These are phyloP conservation scores for Nitzschia palea DNA, from an alignment of 108 stramenopile species.

Conservation along the genomic window DNA sequence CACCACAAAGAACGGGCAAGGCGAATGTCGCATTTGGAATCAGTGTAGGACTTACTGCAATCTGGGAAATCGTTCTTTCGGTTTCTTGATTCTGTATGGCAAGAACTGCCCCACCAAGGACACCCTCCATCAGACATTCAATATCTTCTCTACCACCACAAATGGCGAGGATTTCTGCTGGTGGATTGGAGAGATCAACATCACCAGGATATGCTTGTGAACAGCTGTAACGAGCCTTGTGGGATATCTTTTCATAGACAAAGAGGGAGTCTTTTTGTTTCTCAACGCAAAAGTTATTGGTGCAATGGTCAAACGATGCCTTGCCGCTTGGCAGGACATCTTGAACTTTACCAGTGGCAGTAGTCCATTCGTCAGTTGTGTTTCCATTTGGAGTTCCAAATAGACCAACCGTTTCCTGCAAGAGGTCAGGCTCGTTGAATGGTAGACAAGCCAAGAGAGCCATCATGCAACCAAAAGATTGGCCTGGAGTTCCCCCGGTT, in stretches of 20 bases:
- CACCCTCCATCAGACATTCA: background rate
- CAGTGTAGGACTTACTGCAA: too few relatives aligned
- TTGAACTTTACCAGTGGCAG: background rate
- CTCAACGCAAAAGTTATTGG: background rate
- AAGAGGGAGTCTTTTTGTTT: background rate
- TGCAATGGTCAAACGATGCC: background rate
- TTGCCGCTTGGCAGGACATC: too few relatives aligned
- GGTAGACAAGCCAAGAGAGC: background rate
- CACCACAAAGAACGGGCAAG: too few relatives aligned
- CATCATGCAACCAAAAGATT: background rate
- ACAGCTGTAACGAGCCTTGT: background rate
- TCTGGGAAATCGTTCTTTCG: too few relatives aligned
- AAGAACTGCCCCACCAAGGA: background rate
- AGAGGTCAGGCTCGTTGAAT: background rate
- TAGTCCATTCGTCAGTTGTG: conserved; percentile 6
- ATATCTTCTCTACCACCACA: conserved; percentile 2
- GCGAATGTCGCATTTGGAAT: too few relatives aligned
- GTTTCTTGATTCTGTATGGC: too few relatives aligned
- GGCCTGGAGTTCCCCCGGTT: background rate
- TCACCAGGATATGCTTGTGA: background rate
- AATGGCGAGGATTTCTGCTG: background rate
- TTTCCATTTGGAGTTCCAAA: conserved; percentile 1
- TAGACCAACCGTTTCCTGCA: background rate
- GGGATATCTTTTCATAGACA: background rate
- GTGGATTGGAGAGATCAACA: background rate